Evolutionary conservation across 2,329 filamentous ascomycete genomes (phyloP).

Genomic region (Myriosclerotinia scirpicola): DNA sequence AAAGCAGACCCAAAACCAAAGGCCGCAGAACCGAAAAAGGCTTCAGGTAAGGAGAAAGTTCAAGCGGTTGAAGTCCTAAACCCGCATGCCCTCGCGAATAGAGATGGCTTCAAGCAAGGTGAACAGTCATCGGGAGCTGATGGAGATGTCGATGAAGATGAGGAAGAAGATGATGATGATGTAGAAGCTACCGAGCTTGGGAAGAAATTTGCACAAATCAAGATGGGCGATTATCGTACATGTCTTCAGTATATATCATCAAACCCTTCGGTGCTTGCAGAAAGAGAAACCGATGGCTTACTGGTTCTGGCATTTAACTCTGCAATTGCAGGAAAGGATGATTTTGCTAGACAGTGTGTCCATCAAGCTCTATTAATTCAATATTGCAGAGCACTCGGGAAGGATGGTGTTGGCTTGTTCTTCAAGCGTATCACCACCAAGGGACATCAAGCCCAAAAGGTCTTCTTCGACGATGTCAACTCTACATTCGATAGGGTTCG

Average conservation of each 20-base stretch:
- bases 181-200: slow-evolving; percentile 75
- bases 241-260: slow-evolving; percentile 75
- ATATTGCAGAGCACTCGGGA: slow-evolving; percentile 88
- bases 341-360: slow-evolving; percentile 81
- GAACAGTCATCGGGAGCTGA: slow-evolving; percentile 57
- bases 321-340: slow-evolving; percentile 72
- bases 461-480: slow-evolving; percentile 92
- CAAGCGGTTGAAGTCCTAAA: slow-evolving; percentile 73
- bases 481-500: slow-evolving; percentile 83
- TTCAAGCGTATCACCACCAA: slow-evolving; percentile 93
- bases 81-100: slow-evolving; percentile 51
- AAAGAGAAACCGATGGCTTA: slow-evolving; percentile 87
- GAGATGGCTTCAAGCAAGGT: slow-evolving; percentile 44
- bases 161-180: slow-evolving; percentile 67
- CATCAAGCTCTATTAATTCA: slow-evolving; percentile 91
- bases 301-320: slow-evolving; percentile 90
- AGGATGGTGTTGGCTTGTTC: slow-evolving; percentile 85
- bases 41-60: slow-evolving; percentile 48
- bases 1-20: slow-evolving; percentile 50
- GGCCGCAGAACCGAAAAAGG: slow-evolving; percentile 30
- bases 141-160: slow-evolving; percentile 60
- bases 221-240: slow-evolving; percentile 68
- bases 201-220: slow-evolving; percentile 80
- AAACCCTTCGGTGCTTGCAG: slow-evolving; percentile 75
- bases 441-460: slow-evolving; percentile 83